Evolutionary conservation across 306 rosid species (phyloP).

Genomic region (Styphnolobium japonicum): DNA sequence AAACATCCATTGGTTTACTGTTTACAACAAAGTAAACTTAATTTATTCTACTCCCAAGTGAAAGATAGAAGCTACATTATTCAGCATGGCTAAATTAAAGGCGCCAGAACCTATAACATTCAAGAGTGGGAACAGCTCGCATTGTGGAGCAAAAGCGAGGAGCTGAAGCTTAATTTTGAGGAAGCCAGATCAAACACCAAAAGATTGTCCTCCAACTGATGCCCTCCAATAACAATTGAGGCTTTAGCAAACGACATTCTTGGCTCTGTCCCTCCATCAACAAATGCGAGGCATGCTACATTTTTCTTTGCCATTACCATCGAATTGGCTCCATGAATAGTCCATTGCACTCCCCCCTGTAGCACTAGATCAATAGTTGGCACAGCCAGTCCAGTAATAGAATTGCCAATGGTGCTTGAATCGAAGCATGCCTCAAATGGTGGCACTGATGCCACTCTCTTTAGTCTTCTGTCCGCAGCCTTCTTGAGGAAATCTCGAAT

Average conservation of each 20-base stretch:
- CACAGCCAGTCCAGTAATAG: not conserved
- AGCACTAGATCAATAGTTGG: constrained; percentile 41
- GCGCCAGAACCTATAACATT: not conserved
- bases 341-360: constrained; percentile 28
- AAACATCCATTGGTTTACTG: not conserved
- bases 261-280: constrained; percentile 33
- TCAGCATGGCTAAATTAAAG: not conserved
- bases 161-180: constrained; percentile 31
- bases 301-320: constrained; percentile 34
- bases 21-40: not conserved
- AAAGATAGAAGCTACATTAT: not conserved
- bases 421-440: constrained; percentile 45
- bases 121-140: not conserved
- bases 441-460: constrained; percentile 32
- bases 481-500: constrained; percentile 26
- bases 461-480: constrained; percentile 29
- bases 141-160: constrained; percentile 31
- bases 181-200: constrained; percentile 34
- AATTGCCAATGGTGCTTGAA: not conserved
- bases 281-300: constrained; percentile 40
- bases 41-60: not conserved
- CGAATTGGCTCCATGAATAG: constrained; percentile 27
- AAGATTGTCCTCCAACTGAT: constrained; percentile 32
- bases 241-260: constrained; percentile 16
- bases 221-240: constrained; percentile 31